Evolutionary conservation across 805 yeast genomes (phyloP).

Genomic region (Metschnikowia gruessii): DNA sequence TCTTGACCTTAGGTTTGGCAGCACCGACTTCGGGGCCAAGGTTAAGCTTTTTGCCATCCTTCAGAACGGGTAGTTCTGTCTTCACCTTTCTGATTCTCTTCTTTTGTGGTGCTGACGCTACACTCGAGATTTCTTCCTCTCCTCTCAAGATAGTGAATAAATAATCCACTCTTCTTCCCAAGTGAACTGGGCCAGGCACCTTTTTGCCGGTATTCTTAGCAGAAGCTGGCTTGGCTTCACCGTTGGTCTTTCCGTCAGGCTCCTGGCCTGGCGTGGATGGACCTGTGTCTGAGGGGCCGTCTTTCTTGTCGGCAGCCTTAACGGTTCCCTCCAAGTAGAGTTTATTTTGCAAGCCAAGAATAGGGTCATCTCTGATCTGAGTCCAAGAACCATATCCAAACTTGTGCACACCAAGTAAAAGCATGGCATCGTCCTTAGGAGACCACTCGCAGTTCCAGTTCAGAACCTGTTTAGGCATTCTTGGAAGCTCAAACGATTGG

Average conservation of each 20-base stretch:
- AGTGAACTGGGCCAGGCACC: conserved; percentile 89
- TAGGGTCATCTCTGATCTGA: conserved; percentile 93
- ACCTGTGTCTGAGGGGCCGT: conserved; percentile 6
- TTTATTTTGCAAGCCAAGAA: conserved; percentile 80
- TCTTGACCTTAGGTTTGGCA: conserved; percentile 10
- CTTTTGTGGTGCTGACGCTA: conserved; percentile 11
- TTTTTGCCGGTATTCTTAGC: conserved; percentile 37
- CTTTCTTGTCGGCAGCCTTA: conserved; percentile 16
- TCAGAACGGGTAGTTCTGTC: conserved; percentile 11
- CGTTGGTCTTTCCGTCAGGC: conserved; percentile 9
- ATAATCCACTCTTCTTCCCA: conserved; percentile 89
- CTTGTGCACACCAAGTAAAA: conserved; percentile 81
- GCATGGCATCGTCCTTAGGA: conserved; percentile 77
- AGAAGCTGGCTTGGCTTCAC: conserved; percentile 11
- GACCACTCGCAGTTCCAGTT: conserved; percentile 93
- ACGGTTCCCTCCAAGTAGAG: conserved; percentile 54
- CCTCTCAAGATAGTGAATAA: conserved; percentile 68
- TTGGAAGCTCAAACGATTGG: conserved; percentile 55
- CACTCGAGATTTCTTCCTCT: conserved; percentile 37
- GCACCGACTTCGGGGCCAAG: background rate
- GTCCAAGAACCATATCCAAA: conserved; percentile 97
- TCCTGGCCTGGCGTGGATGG: conserved; percentile 8
- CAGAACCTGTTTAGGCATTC: conserved; percentile 72
- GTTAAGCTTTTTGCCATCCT: conserved; percentile 1
- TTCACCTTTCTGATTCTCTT: conserved; percentile 22